A percentile compares a stretch with the other conserved stretches of the same genome.
Evolutionary conservation across 345 rosid species (phyloP).

Genomic region (Rubroshorea leprosula): DNA sequence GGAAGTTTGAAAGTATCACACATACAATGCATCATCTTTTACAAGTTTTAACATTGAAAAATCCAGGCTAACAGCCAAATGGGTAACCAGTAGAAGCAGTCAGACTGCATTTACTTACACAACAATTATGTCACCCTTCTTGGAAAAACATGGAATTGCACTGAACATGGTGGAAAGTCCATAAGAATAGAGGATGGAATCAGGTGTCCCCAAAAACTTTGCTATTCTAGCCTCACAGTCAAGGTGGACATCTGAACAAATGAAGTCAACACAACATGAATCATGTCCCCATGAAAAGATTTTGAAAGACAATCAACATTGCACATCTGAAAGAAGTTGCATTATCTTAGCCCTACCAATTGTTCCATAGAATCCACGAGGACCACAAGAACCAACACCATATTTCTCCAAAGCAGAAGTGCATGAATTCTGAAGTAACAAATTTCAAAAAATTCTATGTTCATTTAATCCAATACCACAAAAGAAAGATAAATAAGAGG

Average conservation of each 20-base stretch:
- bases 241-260: slow-evolving; percentile 85
- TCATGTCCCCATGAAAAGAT: slow-evolving; percentile 5
- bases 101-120: slow-evolving; percentile 51
- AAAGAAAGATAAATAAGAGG: slow-evolving; percentile 10
- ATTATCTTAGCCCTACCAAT: slow-evolving; percentile 48
- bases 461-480: background rate
- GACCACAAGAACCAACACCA: slow-evolving; percentile 98
- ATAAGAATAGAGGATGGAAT: slow-evolving; percentile 93
- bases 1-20: background rate
- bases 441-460: slow-evolving; percentile 11
- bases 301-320: background rate
- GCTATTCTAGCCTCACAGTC: slow-evolving; percentile 96
- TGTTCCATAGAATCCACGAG: slow-evolving; percentile 97
- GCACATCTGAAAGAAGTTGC: slow-evolving; percentile 6
- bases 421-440: slow-evolving; percentile 69
- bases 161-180: slow-evolving; percentile 98
- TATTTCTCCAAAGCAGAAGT: slow-evolving; percentile 85
- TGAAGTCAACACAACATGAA: slow-evolving; percentile 20
- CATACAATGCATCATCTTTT: background rate
- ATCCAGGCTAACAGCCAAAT: slow-evolving; percentile 2
- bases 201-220: slow-evolving; percentile 79
- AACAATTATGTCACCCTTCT: slow-evolving; percentile 91
- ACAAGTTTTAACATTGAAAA: background rate
- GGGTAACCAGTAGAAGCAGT: slow-evolving; percentile 6
- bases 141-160: slow-evolving; percentile 91